Evolutionary conservation across 1,139 yeast genomes (phyloP), one percentile per base, ranked within the genome.

Genomic region (Blastobotrys persicus): DNA sequence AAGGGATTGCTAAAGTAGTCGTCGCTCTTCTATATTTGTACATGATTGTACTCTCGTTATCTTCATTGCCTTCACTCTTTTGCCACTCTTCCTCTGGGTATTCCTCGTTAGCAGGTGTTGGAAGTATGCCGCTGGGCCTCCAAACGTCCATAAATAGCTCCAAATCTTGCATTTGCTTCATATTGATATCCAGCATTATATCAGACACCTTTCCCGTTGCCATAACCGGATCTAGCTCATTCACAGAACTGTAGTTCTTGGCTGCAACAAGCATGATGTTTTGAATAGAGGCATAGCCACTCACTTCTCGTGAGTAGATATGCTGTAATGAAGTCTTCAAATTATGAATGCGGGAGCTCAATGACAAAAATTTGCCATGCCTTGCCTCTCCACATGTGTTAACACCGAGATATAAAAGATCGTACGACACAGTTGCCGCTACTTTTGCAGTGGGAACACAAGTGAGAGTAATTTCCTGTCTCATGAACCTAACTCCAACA

Each of bases 361-460:
- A 69, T 4, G 78, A 68, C 12, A 75, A 54, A 32, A 55, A 56
- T 12, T 41, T 31, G 3, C 79, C 75, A 0, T 74, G 61, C 0
- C 64, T 61, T 9, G 72, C 72, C 2, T 65, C 64, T 3, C 73
- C 73, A 28, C 79, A 52, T 0, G 91, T 77, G 47, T 79, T 79
- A 12, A 85, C 57, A 48, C 80, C 81, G 33, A 86, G 61, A 38
- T 73, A 76, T 28, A 87, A 78, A 0, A 84, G 83, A 31, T 82
- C 85, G 35, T 85, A 73, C 2, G 88, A 85, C 19, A 88, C 84
- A 28, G 86, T 78, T 0, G 97, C 95, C 32, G 89, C 91, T 1
- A 92, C 95, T 62, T 87, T 88, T 0, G 98, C 98, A 12, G 84
- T 83, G 0, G 98, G 98, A 55, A 87, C 92, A 73, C 98, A 92